Percentiles rank a stretch among this genome's conserved stretches.
Conservation (phyloP, 306 rosid species). For the Casuarina equisetifolia region DNA sequence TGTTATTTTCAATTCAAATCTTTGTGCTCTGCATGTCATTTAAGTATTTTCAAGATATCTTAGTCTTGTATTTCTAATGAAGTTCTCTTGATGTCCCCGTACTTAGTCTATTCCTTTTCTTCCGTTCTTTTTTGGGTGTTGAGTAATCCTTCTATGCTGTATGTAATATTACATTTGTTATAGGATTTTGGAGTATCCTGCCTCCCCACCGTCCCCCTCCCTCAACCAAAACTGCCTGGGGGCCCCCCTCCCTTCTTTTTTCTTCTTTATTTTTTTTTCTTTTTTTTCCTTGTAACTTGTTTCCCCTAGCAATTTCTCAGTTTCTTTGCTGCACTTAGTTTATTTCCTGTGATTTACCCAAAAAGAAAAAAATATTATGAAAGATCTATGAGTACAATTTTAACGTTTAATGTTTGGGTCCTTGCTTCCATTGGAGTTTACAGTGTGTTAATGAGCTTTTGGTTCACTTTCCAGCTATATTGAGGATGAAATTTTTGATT, state of each 20-base stretch:
- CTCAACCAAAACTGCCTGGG: no score
- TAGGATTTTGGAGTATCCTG: not conserved
- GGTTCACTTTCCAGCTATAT: not conserved
- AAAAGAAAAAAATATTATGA: not conserved
- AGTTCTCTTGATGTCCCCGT: not conserved
- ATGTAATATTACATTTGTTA: not conserved
- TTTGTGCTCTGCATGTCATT: conserved; percentile 2
- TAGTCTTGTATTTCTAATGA: not conserved
- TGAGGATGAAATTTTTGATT: not conserved
- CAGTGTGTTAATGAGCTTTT: not conserved
- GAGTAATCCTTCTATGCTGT: not conserved
- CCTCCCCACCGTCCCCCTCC: not conserved
- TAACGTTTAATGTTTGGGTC: not conserved
- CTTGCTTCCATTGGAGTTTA: not conserved
- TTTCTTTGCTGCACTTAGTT: not conserved
- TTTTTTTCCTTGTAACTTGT: not conserved
- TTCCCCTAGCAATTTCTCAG: not conserved
- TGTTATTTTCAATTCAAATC: not conserved
- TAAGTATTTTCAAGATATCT: not conserved
- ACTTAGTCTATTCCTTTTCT: not conserved
- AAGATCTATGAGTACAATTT: not conserved
- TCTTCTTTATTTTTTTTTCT: no score
- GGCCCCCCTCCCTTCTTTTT: not conserved
- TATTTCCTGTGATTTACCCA: not conserved
- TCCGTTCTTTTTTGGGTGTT: not conserved